A percentile compares a stretch with the other conserved stretches of the same genome.
phyloP scores from a whole-genome alignment of 2,329 filamentous ascomycete species.

The Colletotrichum scovillei region DNA sequence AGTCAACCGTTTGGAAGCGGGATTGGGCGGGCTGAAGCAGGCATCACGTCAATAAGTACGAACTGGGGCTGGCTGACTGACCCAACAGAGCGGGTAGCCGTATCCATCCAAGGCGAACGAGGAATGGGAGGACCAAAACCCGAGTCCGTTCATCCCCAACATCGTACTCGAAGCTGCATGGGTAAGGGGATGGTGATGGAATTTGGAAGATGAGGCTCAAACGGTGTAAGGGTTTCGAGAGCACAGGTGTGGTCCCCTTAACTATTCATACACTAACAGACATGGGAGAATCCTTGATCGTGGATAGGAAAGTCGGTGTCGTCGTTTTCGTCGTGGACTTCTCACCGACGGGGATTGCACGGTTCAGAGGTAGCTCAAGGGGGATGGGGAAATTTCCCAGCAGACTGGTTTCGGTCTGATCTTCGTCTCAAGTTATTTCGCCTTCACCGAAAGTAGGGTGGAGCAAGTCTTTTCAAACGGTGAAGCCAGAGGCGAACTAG shows the following conservation, averaged over 20 bases:
- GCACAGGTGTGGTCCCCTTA: not conserved
- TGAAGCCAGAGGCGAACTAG: not conserved
- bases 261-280: not conserved
- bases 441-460: constrained; percentile 6
- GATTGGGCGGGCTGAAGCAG: not conserved
- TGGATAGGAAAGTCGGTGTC: not conserved
- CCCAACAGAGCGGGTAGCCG: not conserved
- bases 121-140: not conserved
- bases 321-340: not conserved
- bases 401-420: constrained; percentile 30
- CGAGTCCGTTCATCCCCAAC: too few species aligned
- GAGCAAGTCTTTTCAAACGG: not conserved
- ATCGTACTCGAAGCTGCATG: not conserved
- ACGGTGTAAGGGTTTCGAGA: not conserved
- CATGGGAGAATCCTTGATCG: not conserved
- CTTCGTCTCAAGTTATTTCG: constrained; percentile 30
- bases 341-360: constrained; percentile 2
- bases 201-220: constrained; percentile 4
- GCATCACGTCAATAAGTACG: not conserved
- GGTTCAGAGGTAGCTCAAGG: not conserved
- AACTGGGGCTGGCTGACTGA: not conserved
- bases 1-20: not conserved
- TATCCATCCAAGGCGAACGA: not conserved
- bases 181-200: not conserved
- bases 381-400: not conserved